A percentile compares a stretch with the other conserved stretches of the same genome.
Conservation (phyloP, 1,284 basidiomycete genomes). For the Puccinia brachypodii region DNA sequence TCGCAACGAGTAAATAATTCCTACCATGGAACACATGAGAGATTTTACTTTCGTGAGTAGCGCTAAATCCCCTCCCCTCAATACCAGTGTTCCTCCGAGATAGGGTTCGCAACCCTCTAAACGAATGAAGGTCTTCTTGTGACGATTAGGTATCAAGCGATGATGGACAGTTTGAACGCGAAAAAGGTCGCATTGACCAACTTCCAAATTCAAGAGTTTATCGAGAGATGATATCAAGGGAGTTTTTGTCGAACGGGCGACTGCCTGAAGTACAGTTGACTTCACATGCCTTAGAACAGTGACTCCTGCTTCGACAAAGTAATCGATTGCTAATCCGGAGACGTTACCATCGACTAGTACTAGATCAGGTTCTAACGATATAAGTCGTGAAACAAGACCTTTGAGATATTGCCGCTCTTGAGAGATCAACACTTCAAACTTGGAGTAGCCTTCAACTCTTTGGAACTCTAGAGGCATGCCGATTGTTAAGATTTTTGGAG, state of each 20-base stretch:
- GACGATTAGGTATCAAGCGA: conserved; percentile 74
- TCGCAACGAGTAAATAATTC: conserved; percentile 85
- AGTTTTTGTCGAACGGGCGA: conserved; percentile 90
- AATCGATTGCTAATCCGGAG: conserved; percentile 84
- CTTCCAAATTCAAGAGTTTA: conserved; percentile 82
- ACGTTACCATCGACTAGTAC: conserved; percentile 90
- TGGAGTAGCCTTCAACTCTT: conserved; percentile 87
- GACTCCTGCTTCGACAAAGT: conserved; percentile 81
- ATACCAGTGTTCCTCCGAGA: conserved; percentile 87
- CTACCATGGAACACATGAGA: conserved; percentile 84
- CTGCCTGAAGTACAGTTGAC: conserved; percentile 77
- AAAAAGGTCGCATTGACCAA: conserved; percentile 87
- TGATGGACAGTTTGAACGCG: conserved; percentile 93
- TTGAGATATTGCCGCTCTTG: conserved; percentile 94
- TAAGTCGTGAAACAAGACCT: conserved; percentile 83
- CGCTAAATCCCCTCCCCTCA: conserved; percentile 82
- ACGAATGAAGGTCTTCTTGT: conserved; percentile 92
- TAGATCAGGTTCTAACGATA: conserved; percentile 85
- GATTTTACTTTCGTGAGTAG: conserved; percentile 83
- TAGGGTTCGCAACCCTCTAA: conserved; percentile 91
- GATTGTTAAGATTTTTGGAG: conserved; percentile 90
- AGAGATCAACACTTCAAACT: conserved; percentile 84
- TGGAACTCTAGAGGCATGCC: conserved; percentile 95
- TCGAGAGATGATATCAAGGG: conserved; percentile 95
- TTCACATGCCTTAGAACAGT: conserved; percentile 90